Evolutionary conservation across 108 stramenopile genomes (phyloP), one percentile per base, ranked within the genome.

Genomic region (Schizochytrium sp.): DNA sequence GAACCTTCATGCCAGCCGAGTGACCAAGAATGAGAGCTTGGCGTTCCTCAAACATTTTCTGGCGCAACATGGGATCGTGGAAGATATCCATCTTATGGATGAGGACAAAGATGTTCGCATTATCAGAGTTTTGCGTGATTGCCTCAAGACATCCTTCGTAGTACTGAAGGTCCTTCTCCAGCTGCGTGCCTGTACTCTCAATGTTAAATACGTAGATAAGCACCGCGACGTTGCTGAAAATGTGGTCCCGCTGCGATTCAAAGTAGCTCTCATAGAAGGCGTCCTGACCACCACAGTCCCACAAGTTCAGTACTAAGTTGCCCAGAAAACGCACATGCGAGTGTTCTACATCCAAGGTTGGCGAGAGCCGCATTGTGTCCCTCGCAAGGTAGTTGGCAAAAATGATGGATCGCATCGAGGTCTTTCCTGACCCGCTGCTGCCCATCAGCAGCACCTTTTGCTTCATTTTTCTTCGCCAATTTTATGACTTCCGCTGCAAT

Each of bases 31-130:
- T 97, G 73, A 96, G 87, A 4, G 92, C 88, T 72, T 94, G 91
- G 12, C 97, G 92, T 76, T 97, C 96, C 88, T 96, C 90, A 89
- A 99, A 95, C 61, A 97, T 96, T 61, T 91, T 72, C 15, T 96
- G 95, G 58, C 98, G 91, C 88, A 96, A 94, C 87, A 95, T 94
- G 57, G 90, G 64, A 90, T 96, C 95, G 2, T 95, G 94, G 19
- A 99, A 97, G 61, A 98, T 90, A 91, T 99, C 99, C 99, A 99
- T 99, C 92, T 99, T 99, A 94, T 99, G 99, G n/a, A 99, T 93
- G 55, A 99, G 94, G 28, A 98, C 96, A 90, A 98, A 98, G 87
- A 99, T 94, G 17, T 96, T 92, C 5, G 99, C 98, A 91, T 98
- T 98, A 0, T 56, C 83, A 44, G 50, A 13, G 89, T 91, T 83